Base-by-base conservation (phyloP, 2,329 filamentous ascomycete species). In the Immersiporthe knoxdaviesiana region DNA sequence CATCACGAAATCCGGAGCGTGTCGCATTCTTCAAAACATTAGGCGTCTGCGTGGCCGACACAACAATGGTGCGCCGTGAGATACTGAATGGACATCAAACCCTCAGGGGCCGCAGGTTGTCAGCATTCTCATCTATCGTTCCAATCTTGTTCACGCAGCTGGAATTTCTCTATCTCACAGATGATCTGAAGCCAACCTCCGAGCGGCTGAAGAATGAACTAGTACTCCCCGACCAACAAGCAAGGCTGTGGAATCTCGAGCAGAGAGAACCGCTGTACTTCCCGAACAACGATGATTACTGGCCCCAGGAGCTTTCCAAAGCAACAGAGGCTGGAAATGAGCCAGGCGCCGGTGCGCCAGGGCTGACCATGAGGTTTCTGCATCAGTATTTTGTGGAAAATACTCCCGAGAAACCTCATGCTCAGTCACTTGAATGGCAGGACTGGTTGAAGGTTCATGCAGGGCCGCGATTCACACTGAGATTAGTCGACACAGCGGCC, bases 31-130 rank as follows among this genome's bases (percentile, higher is more conserved):
- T 56, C 52, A 56, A 32, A 16, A 18, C 30, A 32, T 3, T 56
- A 7, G 52, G 52, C 16, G 52, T 56, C 27, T 30, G 52, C 14
- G 27, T 21, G 27, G 27, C 52, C 27, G 27, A 18, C 2, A 1
- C 52, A 18, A 16, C 18, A 0, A 30, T 56, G 52, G 52, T 56
- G 24, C 52, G 52, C 52, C 0, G 27, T 14, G 3, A 32, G 3
- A 32, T 56, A 12, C 52, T 56, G 52, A 1, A 56, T 27, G 14
- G 14, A 56, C 14, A 56, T 32, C 24, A 11, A 30, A 0, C 1
- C 14, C 27, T 30, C 27, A 18, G 4, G 4, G 6, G 0, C 27
- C 50, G 1, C 0, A 30, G 5, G 14, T 1, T 2, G 4, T 10
- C 14, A 18, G 2, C 14, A 30, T 8, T 16, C 2, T 3, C 12